Percentiles rank a stretch among this genome's conserved stretches.
phyloP scores from a whole-genome alignment of 2,329 filamentous ascomycete genomes.

The Apiospora arundinis region DNA sequence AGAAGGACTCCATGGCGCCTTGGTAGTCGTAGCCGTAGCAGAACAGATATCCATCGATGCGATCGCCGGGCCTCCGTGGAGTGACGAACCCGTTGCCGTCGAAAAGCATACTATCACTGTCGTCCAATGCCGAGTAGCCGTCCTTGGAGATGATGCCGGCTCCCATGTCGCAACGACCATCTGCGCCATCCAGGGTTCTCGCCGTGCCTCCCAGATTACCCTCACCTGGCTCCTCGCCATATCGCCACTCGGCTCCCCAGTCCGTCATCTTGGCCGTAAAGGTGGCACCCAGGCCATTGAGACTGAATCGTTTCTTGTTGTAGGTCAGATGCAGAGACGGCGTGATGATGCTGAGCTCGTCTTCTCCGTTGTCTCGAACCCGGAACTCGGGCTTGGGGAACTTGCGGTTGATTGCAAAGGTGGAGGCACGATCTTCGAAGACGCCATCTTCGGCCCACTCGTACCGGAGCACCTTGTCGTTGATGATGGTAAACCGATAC shows the following conservation, averaged over 20 bases:
- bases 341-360: constrained; percentile 60
- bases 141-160: constrained; percentile 56
- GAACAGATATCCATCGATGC: constrained; percentile 66
- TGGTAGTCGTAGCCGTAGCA: constrained; percentile 63
- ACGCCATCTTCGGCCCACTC: constrained; percentile 65
- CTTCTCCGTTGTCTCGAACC: constrained; percentile 50
- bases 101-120: constrained; percentile 63
- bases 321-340: constrained; percentile 63
- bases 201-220: constrained; percentile 51
- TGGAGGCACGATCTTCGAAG: constrained; percentile 68
- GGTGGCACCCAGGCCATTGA: constrained; percentile 53
- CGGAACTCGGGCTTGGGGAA: constrained; percentile 55
- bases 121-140: constrained; percentile 60
- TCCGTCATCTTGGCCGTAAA: constrained; percentile 49
- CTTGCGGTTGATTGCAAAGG: constrained; percentile 62
- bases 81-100: constrained; percentile 59
- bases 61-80: constrained; percentile 50
- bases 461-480: constrained; percentile 62
- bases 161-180: constrained; percentile 57
- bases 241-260: constrained; percentile 57
- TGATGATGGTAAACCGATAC: constrained; percentile 66
- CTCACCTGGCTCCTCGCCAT: constrained; percentile 40
- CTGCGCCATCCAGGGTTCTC: constrained; percentile 58
- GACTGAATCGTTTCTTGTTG: constrained; percentile 61
- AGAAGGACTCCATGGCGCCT: constrained; percentile 60